Conservation (phyloP, 495 filamentous ascomycete species). For the Tirmania nivea region DNA sequence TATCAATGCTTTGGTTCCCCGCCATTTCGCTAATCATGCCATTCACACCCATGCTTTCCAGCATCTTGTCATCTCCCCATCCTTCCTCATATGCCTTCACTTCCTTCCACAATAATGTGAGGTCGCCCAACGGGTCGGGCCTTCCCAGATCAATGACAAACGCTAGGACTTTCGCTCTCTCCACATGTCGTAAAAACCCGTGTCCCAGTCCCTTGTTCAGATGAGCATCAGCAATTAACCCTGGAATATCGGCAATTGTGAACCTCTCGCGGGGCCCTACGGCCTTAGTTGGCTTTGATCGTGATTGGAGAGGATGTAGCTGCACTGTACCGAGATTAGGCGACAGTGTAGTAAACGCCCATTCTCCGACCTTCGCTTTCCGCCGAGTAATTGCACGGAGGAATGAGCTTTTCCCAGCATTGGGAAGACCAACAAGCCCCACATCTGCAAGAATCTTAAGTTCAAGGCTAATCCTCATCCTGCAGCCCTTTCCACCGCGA, state of each 20-base stretch:
- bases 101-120: conserved; percentile 72
- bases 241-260: conserved; percentile 90
- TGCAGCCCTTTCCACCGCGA: conserved; percentile 56
- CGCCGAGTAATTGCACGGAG: conserved; percentile 68
- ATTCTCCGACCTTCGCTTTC: conserved; percentile 70
- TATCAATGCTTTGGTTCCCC: conserved; percentile 2
- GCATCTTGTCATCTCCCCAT: conserved; percentile 17
- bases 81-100: conserved; percentile 66
- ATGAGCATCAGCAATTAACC: conserved; percentile 74
- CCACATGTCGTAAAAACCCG: conserved; percentile 81
- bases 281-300: conserved; percentile 15
- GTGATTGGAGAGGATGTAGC: conserved; percentile 39
- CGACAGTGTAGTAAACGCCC: conserved; percentile 89
- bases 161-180: conserved; percentile 74
- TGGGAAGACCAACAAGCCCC: conserved; percentile 80
- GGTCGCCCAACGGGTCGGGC: conserved; percentile 52
- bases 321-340: conserved; percentile 92
- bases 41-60: conserved; percentile 2
- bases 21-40: conserved; percentile 16
- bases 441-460: conserved; percentile 89
- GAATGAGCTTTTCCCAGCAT: conserved; percentile 88
- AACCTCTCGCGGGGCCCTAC: conserved; percentile 41
- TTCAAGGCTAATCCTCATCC: conserved; percentile 65
- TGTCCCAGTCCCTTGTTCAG: conserved; percentile 79
- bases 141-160: conserved; percentile 78